Evolutionary conservation across 352 stramenopile genomes (phyloP), one percentile per base, ranked within the genome.

Genomic region (Globisporangium heterothallicum): DNA sequence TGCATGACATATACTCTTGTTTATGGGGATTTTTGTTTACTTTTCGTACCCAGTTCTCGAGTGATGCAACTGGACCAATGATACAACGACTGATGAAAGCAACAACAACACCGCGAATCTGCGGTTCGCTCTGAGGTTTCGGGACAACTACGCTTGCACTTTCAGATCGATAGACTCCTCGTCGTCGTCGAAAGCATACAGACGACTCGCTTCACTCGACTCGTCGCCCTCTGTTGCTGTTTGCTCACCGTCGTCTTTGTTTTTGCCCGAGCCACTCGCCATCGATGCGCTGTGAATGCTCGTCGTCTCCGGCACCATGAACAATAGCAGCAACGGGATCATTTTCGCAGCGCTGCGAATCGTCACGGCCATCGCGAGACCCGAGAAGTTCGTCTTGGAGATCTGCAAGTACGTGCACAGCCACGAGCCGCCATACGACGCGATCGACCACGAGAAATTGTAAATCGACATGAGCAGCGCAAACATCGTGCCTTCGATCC

Each of bases 401-500:
- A 90, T 88, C 56, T 79, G 48, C 38, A 90, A 64, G 50, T 84
- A 86, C 54, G 22, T 76, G 63, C 79, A 90, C n/a, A 90, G 62
- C 75, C 75, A 90, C 41, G 78, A 84, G 53, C 78, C 78, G 30
- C 78, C 78, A 56, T 87, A 90, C 16, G 75, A 87, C 25, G 78
- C 72, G 25, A 85, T 64, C 16, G 78, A 90, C 78, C 78, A 90
- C 27, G 78, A 87, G 21, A 90, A 90, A 49, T 90, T 90, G 70
- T 86, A 90, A 58, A 90, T 88, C 25, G 76, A 90, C 79, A 90
- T 90, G 62, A 88, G 79, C 63, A 90, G 53, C 25, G 95, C 96
- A 72, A 98, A 99, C 57, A 99, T 84, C 4, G 96, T 97, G 51
- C 94, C 95, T 71, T 99, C 96, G 41, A 98, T 88, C 43, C 96